Evolutionary conservation across 441 rosid genomes (phyloP).

Genomic region (Euphorbia schlechtendalii): DNA sequence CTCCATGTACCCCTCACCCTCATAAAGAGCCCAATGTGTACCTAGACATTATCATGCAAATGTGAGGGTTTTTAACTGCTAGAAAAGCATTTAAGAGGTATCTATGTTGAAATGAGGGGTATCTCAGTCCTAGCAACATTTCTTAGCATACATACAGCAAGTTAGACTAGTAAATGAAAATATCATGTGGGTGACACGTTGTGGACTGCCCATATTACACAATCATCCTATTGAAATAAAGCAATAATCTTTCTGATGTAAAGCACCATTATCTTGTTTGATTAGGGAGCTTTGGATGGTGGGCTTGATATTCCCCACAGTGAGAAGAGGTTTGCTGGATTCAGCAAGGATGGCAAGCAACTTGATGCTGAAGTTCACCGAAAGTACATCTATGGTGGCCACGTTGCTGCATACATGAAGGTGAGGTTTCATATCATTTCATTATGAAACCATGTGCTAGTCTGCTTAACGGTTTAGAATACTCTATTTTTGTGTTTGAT

Average conservation of each 20-base stretch:
- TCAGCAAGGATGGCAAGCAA: conserved; percentile 57
- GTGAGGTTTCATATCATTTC: conserved; percentile 19
- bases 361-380: conserved; percentile 71
- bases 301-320: conserved; percentile 87
- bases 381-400: conserved; percentile 76
- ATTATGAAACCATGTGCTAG: neutral
- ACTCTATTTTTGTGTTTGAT: neutral
- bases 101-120: neutral
- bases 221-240: neutral
- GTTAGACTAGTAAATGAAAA: neutral
- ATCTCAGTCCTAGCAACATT: neutral
- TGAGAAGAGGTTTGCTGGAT: conserved; percentile 86
- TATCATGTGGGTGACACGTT: neutral
- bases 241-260: neutral
- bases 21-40: neutral
- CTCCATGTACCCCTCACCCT: neutral
- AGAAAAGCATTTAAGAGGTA: neutral
- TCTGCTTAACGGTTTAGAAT: neutral
- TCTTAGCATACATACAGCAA: neutral
- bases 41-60: neutral
- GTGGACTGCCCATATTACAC: neutral
- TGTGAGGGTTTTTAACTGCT: neutral
- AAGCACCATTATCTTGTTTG: neutral
- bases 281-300: conserved; percentile 81
- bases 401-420: conserved; percentile 72